Evolutionary conservation across 345 rosid species (phyloP).

Genomic region (Citrus mangshanensis): DNA sequence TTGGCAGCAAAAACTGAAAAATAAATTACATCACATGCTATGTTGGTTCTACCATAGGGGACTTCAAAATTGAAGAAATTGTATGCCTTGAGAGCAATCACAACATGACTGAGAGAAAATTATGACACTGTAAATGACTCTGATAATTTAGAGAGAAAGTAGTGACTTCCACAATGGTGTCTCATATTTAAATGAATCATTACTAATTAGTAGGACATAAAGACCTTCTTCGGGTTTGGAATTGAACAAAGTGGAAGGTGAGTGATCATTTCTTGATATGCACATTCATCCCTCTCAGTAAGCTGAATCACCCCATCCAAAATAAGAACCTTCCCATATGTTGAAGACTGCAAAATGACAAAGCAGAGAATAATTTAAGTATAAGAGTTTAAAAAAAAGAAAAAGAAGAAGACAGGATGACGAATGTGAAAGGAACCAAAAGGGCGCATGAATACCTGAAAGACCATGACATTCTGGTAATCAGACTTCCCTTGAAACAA

Average conservation of each 20-base stretch:
- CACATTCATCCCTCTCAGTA: conserved; percentile 96
- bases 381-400: too few species aligned
- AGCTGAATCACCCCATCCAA: conserved; percentile 97
- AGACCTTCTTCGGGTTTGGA: conserved; percentile 82
- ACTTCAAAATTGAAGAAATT: conserved; percentile 3
- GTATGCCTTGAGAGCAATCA: background rate
- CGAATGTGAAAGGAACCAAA: background rate
- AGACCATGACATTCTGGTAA: conserved; percentile 85
- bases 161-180: background rate
- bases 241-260: conserved; percentile 95
- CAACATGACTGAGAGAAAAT: background rate
- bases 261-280: conserved; percentile 97
- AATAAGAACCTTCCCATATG: conserved; percentile 92
- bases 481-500: conserved; percentile 86
- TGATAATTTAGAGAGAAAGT: background rate
- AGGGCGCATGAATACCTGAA: conserved; percentile 50
- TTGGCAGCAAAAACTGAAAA: background rate
- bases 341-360: conserved; percentile 59
- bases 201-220: background rate
- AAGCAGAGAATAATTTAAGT: background rate
- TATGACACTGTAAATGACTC: background rate
- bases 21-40: background rate
- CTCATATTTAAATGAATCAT: background rate
- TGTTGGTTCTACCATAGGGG: background rate
- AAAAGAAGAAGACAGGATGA: too few species aligned